phyloP scores from a whole-genome alignment of 1,284 basidiomycete species.

The Leccinum olivaceoglutinosum region DNA sequence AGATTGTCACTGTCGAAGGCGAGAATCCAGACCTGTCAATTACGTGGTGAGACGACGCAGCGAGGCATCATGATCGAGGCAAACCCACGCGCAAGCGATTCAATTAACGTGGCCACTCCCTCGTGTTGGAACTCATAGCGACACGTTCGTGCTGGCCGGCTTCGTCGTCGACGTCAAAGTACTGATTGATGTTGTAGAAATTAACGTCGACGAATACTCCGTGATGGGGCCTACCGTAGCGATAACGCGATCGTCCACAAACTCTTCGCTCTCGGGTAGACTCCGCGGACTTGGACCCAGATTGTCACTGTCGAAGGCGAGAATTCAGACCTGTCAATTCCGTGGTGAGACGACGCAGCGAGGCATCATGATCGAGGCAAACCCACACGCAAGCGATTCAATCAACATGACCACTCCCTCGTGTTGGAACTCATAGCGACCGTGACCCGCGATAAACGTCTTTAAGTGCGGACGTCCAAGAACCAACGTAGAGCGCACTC shows the following conservation, averaged over 20 bases:
- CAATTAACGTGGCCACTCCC: slow-evolving; percentile 99
- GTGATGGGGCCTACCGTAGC: too few species aligned
- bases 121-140: slow-evolving; percentile 95
- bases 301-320: too few species aligned
- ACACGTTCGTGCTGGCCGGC: slow-evolving; percentile 94
- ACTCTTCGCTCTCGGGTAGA: too few species aligned
- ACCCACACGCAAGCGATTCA: slow-evolving; percentile 84
- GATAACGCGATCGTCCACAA: too few species aligned
- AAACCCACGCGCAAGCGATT: slow-evolving; percentile 79
- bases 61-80: not conserved
- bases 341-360: too few species aligned
- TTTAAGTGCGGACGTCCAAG: slow-evolving; percentile 16
- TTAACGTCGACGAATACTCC: slow-evolving; percentile 52
- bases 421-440: slow-evolving; percentile 97
- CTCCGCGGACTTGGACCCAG: too few species aligned
- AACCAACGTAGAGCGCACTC: slow-evolving; percentile 85
- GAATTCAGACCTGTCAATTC: too few species aligned
- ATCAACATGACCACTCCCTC: slow-evolving; percentile 97
- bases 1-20: too few species aligned
- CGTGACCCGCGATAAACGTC: slow-evolving; percentile 87
- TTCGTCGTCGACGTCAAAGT: slow-evolving; percentile 99
- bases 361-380: not conserved
- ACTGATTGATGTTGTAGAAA: slow-evolving; percentile 96
- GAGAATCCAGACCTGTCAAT: too few species aligned
- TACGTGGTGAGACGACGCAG: too few species aligned